Percentiles rank a stretch among this genome's conserved stretches.
Evolutionary conservation across 306 rosid species (phyloP).

Genomic region (Prunus campanulata): DNA sequence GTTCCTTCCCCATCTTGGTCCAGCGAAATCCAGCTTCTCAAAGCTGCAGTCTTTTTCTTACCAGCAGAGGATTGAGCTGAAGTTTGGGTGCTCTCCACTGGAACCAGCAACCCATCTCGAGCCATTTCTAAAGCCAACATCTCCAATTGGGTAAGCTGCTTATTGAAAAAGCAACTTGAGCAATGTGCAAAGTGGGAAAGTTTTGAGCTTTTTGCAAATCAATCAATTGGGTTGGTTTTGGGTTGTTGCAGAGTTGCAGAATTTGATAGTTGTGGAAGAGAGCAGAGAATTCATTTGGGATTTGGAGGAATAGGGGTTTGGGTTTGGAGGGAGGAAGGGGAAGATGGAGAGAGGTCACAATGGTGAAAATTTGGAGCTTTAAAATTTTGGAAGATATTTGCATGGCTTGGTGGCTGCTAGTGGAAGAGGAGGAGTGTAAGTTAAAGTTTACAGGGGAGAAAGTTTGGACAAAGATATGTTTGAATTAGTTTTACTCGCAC

Average conservation of each 20-base stretch:
- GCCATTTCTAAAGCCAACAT: conserved; percentile 14
- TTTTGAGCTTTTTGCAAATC: background rate
- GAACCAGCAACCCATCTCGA: conserved; percentile 20
- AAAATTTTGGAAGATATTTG: background rate
- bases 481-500: background rate
- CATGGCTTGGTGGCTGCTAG: conserved; percentile 2
- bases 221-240: background rate
- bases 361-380: background rate
- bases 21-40: conserved; percentile 64
- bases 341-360: conserved; percentile 9
- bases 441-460: conserved; percentile 3
- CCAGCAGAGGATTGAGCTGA: background rate
- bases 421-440: background rate
- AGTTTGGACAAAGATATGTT: background rate
- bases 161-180: conserved; percentile 3
- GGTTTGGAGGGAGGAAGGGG: conserved; percentile 14
- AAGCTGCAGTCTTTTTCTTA: conserved; percentile 56
- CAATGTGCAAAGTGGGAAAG: background rate
- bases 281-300: background rate
- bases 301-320: background rate
- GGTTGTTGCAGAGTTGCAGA: background rate
- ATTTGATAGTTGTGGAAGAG: too few relatives aligned
- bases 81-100: conserved; percentile 37
- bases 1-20: conserved; percentile 47
- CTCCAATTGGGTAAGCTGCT: background rate